Base-by-base conservation (phyloP, 2,329 filamentous ascomycete species). In the Penicillium sumatraense region DNA sequence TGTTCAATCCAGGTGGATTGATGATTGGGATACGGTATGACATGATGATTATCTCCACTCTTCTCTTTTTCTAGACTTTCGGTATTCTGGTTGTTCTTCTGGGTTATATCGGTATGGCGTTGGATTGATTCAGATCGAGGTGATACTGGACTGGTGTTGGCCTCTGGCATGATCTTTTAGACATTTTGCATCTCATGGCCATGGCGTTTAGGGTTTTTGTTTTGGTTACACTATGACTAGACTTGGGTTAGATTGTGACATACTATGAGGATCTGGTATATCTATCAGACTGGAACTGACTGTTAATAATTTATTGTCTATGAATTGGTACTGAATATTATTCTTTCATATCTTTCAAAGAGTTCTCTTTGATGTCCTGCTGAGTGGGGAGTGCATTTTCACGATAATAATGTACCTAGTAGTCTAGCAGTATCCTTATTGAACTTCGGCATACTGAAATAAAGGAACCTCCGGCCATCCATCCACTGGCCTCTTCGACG, bases 21-120 rank as follows among this genome's bases (percentile, higher is more conserved):
- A n/a, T n/a, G n/a, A n/a, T n/a, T n/a, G n/a, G n/a, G n/a, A n/a
- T n/a, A n/a, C 14, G 14, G 52, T 21, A 58, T 55, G 51, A 52
- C 44, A 44, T 58, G 56, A 52, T 55, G 55, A 57, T 16, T 42
- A 44, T 58, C 55, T 58, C 55, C 52, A 46, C 58, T 60, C 54
- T 53, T 54, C 36, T 51, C 40, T 31, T 46, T 38, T 55, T 60
- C 54, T 53, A 56, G 42, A 54, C 40, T 31, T 46, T 38, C 23
- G n/a, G 18, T 13, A 23, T 50, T 31, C 7, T 42, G 23, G 18
- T 21, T 31, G n/a, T 20, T 47, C 18, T 24, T 11, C 10, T 49
- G 13, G 14, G n/a, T 35, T 50, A 20, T 33, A 42, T 23, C 45
- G 47, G 47, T 21, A 35, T 51, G 33, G 41, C 9, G 31, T 14